Evolutionary conservation across 352 stramenopile species (phyloP), one percentile per base, ranked within the genome.

Genomic region (Phytophthora agathidicida): DNA sequence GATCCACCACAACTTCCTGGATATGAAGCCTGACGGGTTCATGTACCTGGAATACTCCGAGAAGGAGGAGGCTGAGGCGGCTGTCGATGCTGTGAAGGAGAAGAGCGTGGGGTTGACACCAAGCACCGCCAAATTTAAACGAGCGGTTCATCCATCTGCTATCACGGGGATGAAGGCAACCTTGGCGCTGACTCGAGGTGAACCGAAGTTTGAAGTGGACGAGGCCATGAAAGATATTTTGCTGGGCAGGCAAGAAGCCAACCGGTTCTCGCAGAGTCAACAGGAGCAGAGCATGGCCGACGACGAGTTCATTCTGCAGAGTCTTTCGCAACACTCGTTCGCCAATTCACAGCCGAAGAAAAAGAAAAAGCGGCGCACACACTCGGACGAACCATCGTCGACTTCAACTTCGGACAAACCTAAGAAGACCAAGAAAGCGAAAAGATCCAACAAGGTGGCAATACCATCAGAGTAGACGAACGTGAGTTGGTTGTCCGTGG

Each of bases 231-330:
- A 57, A 3, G 77, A 88, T 33, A 44, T 93, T 56, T 64, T 93
- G 39, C 55, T 85, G 14, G 81, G 83, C 3, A 74, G 69, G 38
- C 65, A 73, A 7, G 55, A 77, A 19, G 30, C 63, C 1, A 73
- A 60, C 3, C 45, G 62, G 39, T 80, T 88, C 65, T 87, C 79
- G 32, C 79, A 88, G 70, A 76, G 65, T 41, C 58, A 77, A 47
- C 58, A 44, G 30, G 26, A 57, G 37, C 41, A 60, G 35, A 48
- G 57, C 6, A 53, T 74, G 42, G 73, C 84, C 32, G 80, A 89
- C n/a, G 83, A 91, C 27, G 80, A 90, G 11, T 49, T 81, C n/a
- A 77, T 91, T 49, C 71, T 93, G 7, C 83, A 93, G 47, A 93
- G 77, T 56, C 67, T 93, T 11, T 93, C 83, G 55, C 83, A 93